phyloP scores from a whole-genome alignment of 176 grass and related monocot genomes.

The Carex littledalei region DNA sequence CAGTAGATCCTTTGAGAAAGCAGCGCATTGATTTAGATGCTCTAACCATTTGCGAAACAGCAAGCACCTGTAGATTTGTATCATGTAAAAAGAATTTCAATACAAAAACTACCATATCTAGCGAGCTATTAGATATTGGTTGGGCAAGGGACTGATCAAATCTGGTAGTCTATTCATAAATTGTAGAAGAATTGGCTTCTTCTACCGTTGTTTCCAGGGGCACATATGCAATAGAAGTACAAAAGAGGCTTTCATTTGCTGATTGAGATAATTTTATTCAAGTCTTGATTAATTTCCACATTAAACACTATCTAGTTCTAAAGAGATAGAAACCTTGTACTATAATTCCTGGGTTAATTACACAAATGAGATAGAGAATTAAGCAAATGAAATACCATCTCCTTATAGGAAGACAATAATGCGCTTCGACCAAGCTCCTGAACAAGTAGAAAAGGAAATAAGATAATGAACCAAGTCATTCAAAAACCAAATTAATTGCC shows the following conservation, averaged over 20 bases:
- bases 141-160: neutral
- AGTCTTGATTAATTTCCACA: neutral
- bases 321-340: neutral
- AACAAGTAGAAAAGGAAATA: conserved; percentile 21
- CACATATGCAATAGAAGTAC: neutral
- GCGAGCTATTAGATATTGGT: neutral
- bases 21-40: conserved; percentile 58
- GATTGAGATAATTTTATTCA: neutral
- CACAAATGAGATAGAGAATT: neutral
- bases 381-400: conserved; percentile 57
- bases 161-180: neutral
- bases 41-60: conserved; percentile 50
- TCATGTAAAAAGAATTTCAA: neutral
- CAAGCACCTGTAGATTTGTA: conserved; percentile 40
- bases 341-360: neutral
- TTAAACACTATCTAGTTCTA: neutral
- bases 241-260: neutral
- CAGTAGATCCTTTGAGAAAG: conserved; percentile 48
- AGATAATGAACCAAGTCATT: neutral
- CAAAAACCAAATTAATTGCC: neutral
- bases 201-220: neutral
- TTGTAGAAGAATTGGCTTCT: neutral
- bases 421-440: conserved; percentile 39
- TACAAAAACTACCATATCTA: neutral
- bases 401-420: conserved; percentile 62